A percentile compares a stretch with the other conserved stretches of the same genome.
These are phyloP conservation scores for Apiospora marii DNA, from an alignment of 2,329 filamentous ascomycete genomes.

Conservation along the genomic window DNA sequence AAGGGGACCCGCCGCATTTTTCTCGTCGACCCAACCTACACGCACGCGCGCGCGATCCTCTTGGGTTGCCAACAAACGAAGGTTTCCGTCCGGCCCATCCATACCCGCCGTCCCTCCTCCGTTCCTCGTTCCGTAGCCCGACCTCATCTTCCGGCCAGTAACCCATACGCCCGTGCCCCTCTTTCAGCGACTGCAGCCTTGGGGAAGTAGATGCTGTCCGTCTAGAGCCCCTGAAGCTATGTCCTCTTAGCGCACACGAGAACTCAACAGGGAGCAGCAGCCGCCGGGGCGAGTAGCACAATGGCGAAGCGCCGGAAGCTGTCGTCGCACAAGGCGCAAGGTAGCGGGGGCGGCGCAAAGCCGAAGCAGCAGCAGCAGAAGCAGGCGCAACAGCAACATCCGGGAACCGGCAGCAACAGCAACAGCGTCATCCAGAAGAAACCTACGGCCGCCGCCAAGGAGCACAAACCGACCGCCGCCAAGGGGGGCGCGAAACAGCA, in stretches of 20 bases:
- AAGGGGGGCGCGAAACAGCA: conserved; percentile 28
- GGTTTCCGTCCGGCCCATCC: background rate
- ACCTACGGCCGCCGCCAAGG: conserved; percentile 29
- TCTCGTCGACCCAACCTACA: background rate
- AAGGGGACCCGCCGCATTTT: background rate
- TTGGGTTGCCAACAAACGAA: background rate
- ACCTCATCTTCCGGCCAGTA: background rate
- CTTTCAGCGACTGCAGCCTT: background rate
- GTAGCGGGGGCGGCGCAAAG: conserved; percentile 13
- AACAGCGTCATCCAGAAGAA: conserved; percentile 32
- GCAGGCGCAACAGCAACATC: conserved; percentile 6
- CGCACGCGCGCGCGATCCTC: too few species aligned
- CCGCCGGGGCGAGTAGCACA: background rate
- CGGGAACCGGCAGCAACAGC: conserved; percentile 28
- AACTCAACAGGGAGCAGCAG: conserved; percentile 1
- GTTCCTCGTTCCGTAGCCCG: background rate
- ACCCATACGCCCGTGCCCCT: background rate
- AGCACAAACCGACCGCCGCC: conserved; percentile 25
- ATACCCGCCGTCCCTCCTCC: background rate
- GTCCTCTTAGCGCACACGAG: background rate
- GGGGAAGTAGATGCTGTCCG: background rate
- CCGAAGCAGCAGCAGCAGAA: conserved; percentile 7
- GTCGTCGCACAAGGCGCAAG: conserved; percentile 33
- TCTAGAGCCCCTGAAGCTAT: background rate
- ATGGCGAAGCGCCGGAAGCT: conserved; percentile 50